Base-by-base conservation (phyloP, 2,329 filamentous ascomycete species). In the Cordyceps fumosorosea region DNA sequence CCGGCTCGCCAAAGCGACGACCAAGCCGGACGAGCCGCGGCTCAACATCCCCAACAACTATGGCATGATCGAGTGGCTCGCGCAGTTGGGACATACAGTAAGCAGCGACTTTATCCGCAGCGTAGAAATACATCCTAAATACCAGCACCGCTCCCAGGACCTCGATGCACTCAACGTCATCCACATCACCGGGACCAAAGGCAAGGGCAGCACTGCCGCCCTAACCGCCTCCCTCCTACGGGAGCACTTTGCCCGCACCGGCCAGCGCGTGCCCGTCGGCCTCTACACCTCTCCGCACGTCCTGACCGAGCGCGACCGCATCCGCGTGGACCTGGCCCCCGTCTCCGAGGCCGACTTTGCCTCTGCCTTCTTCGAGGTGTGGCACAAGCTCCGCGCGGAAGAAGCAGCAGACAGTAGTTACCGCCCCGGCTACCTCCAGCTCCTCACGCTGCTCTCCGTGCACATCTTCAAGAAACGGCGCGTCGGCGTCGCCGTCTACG, bases 101-200 rank as follows among this genome's bases (percentile, higher is more conserved):
- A 14, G 48, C 24, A 12, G 8, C 45, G 40, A 18, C 40, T 42
- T 42, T 5, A 18, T 11, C 14, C 12, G 5, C 18, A 5, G 22
- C n/a, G n/a, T 2, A 22, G 5, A 20, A 4, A 5, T 10, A 2
- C 18, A 7, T n/a, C 18, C 18, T 20, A 5, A 22, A 45, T 3
- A 22, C n/a, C 44, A 7, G 3, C 6, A 7, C 14, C 7, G 3
- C 44, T 20, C 18, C 18, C 50, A 60, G 57, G 16, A 53, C 24
- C 50, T 26, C n/a, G 18, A 26, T 16, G 24, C 34, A 3, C 66
- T 82, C 7, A 81, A 81, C 52, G 72, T 83, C 20, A 70, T 84
- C 47, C 80, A 83, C 67, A 73, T 84, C 44, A 74, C 80, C 22
- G 81, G 81, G 0, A 84, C 81, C 0, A 84, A 84, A 68, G 81